Conservation (phyloP, 2,329 filamentous ascomycete genomes). For the Purpureocillium takamizusanense region DNA sequence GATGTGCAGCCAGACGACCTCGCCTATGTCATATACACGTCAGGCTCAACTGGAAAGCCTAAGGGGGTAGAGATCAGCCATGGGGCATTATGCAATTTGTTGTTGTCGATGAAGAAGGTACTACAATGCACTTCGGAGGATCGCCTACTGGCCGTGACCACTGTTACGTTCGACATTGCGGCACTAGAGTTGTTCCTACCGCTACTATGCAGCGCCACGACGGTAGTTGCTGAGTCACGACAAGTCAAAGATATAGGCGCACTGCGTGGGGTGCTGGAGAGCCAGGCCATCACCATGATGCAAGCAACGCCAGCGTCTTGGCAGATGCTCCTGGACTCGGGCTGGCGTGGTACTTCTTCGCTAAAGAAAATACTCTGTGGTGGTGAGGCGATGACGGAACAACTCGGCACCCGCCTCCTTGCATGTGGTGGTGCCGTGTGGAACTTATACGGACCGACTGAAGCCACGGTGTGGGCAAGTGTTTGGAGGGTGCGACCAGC, state of each 20-base stretch:
- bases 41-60: background rate
- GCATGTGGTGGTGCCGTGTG: constrained; percentile 7
- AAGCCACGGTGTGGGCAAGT: constrained; percentile 9
- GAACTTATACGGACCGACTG: constrained; percentile 21
- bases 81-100: constrained; percentile 6
- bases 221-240: constrained; percentile 7
- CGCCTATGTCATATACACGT: background rate
- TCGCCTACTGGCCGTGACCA: constrained; percentile 10
- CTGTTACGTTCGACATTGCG: constrained; percentile 11
- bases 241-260: constrained; percentile 6
- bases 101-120: constrained; percentile 6
- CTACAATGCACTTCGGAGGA: constrained; percentile 7
- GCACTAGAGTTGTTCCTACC: constrained; percentile 9
- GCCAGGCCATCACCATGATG: constrained; percentile 8
- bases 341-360: constrained; percentile 6
- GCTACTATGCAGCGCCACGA: constrained; percentile 8
- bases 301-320: constrained; percentile 10
- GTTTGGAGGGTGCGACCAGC: constrained; percentile 13
- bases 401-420: constrained; percentile 7
- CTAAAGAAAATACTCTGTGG: constrained; percentile 7
- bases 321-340: constrained; percentile 11
- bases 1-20: background rate
- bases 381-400: constrained; percentile 5
- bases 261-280: constrained; percentile 6
- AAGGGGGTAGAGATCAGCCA: constrained; percentile 1